phyloP scores from a whole-genome alignment of 2,329 filamentous ascomycete genomes.

The Xylariomycetidae sp. region DNA sequence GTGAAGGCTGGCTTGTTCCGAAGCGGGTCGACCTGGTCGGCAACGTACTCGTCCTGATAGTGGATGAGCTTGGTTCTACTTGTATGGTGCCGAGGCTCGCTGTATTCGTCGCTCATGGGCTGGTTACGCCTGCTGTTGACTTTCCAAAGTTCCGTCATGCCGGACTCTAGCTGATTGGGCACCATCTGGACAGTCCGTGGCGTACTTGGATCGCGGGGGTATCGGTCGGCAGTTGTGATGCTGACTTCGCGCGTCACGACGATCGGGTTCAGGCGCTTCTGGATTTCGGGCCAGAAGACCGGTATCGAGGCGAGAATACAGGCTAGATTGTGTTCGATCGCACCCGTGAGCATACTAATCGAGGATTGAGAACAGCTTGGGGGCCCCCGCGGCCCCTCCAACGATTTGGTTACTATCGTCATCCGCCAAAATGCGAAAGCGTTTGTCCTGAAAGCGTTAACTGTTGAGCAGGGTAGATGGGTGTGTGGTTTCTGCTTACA shows the following conservation, averaged over 20 bases:
- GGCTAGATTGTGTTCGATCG: background rate
- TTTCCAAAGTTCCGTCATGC: background rate
- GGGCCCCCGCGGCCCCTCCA: too few relatives aligned
- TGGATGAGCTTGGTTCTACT: background rate
- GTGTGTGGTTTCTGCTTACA: background rate
- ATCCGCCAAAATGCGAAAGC: background rate
- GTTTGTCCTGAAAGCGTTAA: constrained; percentile 1
- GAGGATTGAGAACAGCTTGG: background rate
- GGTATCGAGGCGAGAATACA: background rate
- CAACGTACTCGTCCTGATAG: background rate
- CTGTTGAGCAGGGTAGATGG: background rate
- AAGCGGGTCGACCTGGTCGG: background rate
- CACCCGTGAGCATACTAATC: background rate
- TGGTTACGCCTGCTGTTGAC: background rate
- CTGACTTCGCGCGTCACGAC: background rate
- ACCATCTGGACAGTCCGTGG: background rate
- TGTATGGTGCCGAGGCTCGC: background rate
- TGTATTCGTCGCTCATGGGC: background rate
- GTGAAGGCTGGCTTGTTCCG: background rate
- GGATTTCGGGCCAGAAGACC: background rate
- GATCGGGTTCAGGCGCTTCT: background rate
- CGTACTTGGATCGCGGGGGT: too few relatives aligned
- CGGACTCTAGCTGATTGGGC: background rate
- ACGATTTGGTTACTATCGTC: too few relatives aligned
- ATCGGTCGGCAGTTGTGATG: background rate